Evolutionary conservation across 495 filamentous ascomycete genomes (phyloP).

Genomic region (Neurospora sp.): DNA sequence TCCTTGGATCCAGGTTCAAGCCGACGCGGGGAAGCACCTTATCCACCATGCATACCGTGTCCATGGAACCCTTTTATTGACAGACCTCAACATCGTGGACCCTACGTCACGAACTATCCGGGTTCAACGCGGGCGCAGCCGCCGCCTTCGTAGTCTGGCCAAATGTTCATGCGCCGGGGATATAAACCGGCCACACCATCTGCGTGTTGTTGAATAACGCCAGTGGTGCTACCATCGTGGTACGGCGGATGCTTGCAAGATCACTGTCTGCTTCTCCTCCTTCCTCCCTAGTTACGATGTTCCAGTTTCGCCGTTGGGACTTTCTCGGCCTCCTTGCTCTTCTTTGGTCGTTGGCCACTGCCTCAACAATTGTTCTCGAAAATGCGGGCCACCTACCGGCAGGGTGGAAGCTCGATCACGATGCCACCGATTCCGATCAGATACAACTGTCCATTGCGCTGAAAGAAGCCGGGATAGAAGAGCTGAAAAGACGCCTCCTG

Average conservation of each 20-base stretch:
- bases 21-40: not conserved
- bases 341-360: constrained; percentile 3
- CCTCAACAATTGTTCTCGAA: constrained; percentile 12
- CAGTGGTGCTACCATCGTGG: not conserved
- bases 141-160: not conserved
- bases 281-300: constrained; percentile 3
- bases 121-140: not conserved
- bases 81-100: not conserved
- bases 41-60: not conserved
- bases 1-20: not conserved
- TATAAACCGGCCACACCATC: not conserved
- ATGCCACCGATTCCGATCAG: constrained; percentile 15
- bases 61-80: not conserved
- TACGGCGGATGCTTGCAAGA: not conserved
- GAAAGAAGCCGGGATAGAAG: constrained; percentile 24
- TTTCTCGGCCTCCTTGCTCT: constrained; percentile 6
- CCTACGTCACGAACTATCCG: not conserved
- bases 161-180: not conserved
- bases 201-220: not conserved
- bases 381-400: constrained; percentile 7
- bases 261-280: not conserved
- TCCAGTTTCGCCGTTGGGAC: not conserved
- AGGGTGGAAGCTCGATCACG: constrained; percentile 15
- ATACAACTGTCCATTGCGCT: constrained; percentile 25
- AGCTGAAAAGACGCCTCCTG: constrained; percentile 22